Base-by-base conservation (phyloP, 2,329 filamentous ascomycete genomes). In the Pyricularia pennisetigena region DNA sequence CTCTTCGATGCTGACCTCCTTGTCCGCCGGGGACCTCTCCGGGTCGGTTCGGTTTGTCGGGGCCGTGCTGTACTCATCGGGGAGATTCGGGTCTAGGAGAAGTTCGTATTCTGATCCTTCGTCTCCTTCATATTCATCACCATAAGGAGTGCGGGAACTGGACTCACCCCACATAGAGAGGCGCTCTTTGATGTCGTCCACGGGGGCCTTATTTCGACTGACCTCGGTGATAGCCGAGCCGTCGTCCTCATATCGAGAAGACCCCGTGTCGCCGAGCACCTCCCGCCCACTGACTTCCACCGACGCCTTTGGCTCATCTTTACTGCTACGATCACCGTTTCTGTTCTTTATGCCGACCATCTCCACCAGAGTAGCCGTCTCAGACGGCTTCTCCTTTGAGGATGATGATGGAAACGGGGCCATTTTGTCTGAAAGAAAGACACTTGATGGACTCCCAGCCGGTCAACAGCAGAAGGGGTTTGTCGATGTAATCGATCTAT, bases 21-120 rank as follows among this genome's bases (percentile, higher is more conserved):
- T 74, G 29, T 67, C 70, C 54, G 68, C 70, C 61, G 70, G 9
- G 1, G 70, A 64, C 67, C 69, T 72, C 24, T 73, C 73, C 61
- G 72, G 71, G 64, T 73, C 73, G 68, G 69, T 64, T 62, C 69
- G 69, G 54, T 67, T 69, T 30, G 71, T 68, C 59, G 54, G 16
- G 65, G 35, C 29, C 49, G 28, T 41, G 57, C 28, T 57, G 78
- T 82, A 80, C 68, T 82, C 80, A 4, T 79, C 79, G 2, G 82
- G 80, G 2, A 82, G 76, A 69, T 83, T 82, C 0, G 84, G 83
- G 71, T 86, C 83, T 72, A 87, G 75, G n/a, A 88, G 79, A 61
- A 84, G 81, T 73, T 86, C 85, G 72, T 85, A 78, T 74, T 87
- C 85, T 30, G 81, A 82, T 64, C 76, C 81, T 68, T 80, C 76